Evolutionary conservation across 345 rosid genomes (phyloP).

Genomic region (Diplotaxis tenuifolia): DNA sequence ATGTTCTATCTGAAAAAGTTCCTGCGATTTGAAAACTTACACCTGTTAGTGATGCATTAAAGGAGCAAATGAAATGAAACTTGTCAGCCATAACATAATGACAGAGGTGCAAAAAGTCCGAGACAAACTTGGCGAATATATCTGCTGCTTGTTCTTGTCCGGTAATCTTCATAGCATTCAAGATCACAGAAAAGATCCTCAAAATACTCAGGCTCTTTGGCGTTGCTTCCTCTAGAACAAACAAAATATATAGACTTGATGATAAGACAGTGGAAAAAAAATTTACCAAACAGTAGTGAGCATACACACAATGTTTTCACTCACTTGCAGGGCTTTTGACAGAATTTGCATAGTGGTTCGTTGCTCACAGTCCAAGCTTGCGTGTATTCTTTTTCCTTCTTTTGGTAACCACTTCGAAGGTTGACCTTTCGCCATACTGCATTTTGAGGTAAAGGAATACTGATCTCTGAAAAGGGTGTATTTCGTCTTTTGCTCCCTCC

Average conservation of each 20-base stretch:
- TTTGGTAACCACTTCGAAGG: slow-evolving; percentile 48
- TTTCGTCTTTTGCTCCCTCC: slow-evolving; percentile 83
- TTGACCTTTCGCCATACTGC: slow-evolving; percentile 73
- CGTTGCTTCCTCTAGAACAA: slow-evolving; percentile 60
- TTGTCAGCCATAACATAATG: slow-evolving; percentile 2
- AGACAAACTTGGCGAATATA: slow-evolving; percentile 72
- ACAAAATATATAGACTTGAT: not conserved
- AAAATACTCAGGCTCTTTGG: slow-evolving; percentile 80
- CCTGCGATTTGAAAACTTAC: slow-evolving; percentile 48
- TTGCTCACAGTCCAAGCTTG: slow-evolving; percentile 73
- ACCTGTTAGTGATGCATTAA: slow-evolving; percentile 11
- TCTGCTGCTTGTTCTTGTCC: slow-evolving; percentile 72
- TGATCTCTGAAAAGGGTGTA: slow-evolving; percentile 69
- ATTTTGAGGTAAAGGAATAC: slow-evolving; percentile 65
- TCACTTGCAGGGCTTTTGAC: slow-evolving; percentile 81
- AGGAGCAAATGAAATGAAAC: slow-evolving; percentile 1
- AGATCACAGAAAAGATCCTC: slow-evolving; percentile 92
- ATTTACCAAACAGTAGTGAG: not conserved
- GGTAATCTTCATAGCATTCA: slow-evolving; percentile 85
- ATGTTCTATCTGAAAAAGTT: slow-evolving; percentile 80
- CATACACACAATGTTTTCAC: slow-evolving; percentile 25
- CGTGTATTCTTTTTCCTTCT: slow-evolving; percentile 69
- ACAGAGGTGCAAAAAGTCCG: not conserved
- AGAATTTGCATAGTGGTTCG: slow-evolving; percentile 95
- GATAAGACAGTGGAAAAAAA: not conserved